phyloP scores from a whole-genome alignment of 768 basidiomycete species.

The Symmetrospora coprosmae region DNA sequence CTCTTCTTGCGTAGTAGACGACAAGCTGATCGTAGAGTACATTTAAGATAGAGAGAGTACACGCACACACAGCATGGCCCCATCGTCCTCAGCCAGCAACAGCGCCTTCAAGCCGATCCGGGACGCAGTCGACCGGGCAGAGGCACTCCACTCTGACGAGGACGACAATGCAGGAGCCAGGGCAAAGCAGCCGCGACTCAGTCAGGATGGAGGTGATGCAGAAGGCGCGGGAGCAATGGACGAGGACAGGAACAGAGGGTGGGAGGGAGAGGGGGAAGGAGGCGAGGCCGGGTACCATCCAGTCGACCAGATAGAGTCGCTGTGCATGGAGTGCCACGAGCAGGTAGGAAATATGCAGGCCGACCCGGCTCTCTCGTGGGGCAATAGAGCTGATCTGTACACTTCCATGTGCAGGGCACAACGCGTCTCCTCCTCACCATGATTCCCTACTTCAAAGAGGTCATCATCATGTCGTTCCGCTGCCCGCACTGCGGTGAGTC shows the following conservation, averaged over 20 bases:
- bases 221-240: background rate
- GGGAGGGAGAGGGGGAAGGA: background rate
- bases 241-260: too few relatives aligned
- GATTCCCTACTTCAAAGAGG: conserved; percentile 88
- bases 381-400: background rate
- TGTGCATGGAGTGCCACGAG: conserved; percentile 86
- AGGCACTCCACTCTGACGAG: conserved; percentile 7
- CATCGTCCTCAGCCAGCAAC: background rate
- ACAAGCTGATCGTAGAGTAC: background rate
- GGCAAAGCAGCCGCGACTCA: background rate
- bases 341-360: conserved; percentile 47
- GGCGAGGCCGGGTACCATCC: conserved; percentile 48
- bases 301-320: conserved; percentile 69
- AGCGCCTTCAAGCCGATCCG: conserved; percentile 11
- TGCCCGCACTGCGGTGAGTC: conserved; percentile 76
- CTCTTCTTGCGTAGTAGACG: too few relatives aligned
- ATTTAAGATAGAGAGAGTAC: background rate
- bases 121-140: background rate
- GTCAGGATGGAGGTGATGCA: background rate
- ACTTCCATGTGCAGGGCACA: conserved; percentile 48
- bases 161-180: background rate
- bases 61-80: background rate
- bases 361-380: background rate
- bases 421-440: conserved; percentile 79
- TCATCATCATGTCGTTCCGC: conserved; percentile 90